Evolutionary conservation across 805 yeast species (phyloP).

Genomic region (Nakazawaea laoshanensis): DNA sequence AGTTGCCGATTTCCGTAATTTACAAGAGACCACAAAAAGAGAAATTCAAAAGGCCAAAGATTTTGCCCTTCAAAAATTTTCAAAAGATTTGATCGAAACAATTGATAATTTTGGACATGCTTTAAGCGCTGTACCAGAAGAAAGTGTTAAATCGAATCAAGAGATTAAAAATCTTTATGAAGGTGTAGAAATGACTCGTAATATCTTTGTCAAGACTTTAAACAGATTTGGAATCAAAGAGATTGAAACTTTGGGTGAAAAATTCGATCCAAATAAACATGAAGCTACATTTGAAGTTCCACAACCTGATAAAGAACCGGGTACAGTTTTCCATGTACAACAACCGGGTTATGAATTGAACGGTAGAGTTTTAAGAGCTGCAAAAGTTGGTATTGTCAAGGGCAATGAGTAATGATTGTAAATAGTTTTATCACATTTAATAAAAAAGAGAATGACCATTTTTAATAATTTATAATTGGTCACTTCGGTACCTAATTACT

Average conservation of each 20-base stretch:
- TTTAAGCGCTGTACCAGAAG: constrained; percentile 59
- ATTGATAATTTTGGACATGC: constrained; percentile 89
- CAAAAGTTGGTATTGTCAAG: constrained; percentile 91
- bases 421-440: too few species aligned
- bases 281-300: constrained; percentile 90
- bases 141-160: constrained; percentile 44
- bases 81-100: constrained; percentile 82
- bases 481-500: too few species aligned
- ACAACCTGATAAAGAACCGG: constrained; percentile 83
- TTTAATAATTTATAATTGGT: too few species aligned
- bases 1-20: constrained; percentile 86
- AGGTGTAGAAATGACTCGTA: constrained; percentile 87
- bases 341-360: constrained; percentile 83
- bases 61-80: constrained; percentile 87
- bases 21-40: constrained; percentile 83
- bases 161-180: constrained; percentile 73
- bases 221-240: constrained; percentile 71
- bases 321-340: constrained; percentile 88
- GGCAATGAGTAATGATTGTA: constrained; percentile 23
- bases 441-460: too few species aligned
- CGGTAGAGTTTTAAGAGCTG: constrained; percentile 86
- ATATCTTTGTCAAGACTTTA: constrained; percentile 78
- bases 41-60: constrained; percentile 84
- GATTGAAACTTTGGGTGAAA: constrained; percentile 77
- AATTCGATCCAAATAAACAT: constrained; percentile 84